Conservation (phyloP, 2,329 filamentous ascomycete genomes). For the Alternaria conjuncta region DNA sequence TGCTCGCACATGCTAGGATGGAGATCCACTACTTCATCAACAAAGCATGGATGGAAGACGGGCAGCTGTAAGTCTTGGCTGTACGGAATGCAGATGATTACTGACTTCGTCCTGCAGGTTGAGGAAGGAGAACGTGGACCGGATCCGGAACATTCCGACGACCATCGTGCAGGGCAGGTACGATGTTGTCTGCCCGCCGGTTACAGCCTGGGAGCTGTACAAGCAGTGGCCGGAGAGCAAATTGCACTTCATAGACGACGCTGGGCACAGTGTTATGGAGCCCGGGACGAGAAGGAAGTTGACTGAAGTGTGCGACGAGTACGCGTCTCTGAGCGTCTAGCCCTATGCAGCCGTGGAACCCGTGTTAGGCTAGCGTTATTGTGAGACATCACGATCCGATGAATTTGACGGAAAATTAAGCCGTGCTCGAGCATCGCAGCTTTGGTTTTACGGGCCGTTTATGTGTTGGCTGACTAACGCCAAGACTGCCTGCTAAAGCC, state of each 20-base stretch:
- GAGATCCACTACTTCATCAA: slow-evolving; percentile 55
- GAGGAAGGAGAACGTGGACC: slow-evolving; percentile 41
- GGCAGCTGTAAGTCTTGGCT: slow-evolving; percentile 37
- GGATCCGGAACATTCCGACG: slow-evolving; percentile 47
- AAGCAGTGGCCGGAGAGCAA: slow-evolving; percentile 47
- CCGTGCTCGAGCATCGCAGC: background rate
- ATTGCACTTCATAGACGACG: slow-evolving; percentile 42
- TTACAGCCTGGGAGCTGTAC: slow-evolving; percentile 53
- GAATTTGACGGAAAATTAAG: background rate
- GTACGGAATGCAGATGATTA: too few relatives aligned
- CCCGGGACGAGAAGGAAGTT: slow-evolving; percentile 35
- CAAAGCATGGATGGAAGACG: slow-evolving; percentile 51
- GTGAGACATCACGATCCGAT: background rate
- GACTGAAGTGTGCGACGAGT: slow-evolving; percentile 33
- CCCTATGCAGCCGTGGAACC: background rate
- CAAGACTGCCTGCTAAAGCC: background rate
- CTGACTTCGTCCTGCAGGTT: slow-evolving; percentile 10
- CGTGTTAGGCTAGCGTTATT: background rate
- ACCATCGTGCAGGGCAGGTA: slow-evolving; percentile 56
- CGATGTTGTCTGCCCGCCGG: slow-evolving; percentile 54
- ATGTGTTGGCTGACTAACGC: background rate
- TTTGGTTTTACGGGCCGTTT: background rate
- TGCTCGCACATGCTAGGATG: slow-evolving; percentile 50
- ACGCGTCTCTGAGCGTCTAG: slow-evolving; percentile 14
- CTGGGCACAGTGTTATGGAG: slow-evolving; percentile 44